Percentiles rank a stretch among this genome's conserved stretches.
phyloP scores from a whole-genome alignment of 2,329 filamentous ascomycete species.

The Hansfordia pulvinata region DNA sequence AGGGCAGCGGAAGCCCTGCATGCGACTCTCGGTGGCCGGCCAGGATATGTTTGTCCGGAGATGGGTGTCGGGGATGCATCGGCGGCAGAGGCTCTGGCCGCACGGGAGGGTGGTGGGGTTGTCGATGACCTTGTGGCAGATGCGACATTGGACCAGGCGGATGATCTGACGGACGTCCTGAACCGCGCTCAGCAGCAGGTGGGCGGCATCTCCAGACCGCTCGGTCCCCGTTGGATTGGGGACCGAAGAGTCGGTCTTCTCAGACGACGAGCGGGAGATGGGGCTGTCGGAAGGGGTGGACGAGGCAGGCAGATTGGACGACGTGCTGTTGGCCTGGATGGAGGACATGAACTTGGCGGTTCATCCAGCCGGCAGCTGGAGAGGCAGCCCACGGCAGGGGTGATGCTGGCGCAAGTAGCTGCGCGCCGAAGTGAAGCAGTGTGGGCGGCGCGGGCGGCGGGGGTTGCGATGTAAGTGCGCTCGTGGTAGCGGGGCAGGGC shows the following conservation, averaged over 20 bases:
- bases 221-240: slow-evolving; percentile 8
- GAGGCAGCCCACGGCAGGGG: too few species aligned
- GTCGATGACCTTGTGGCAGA: slow-evolving; percentile 55
- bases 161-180: slow-evolving; percentile 50
- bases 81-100: slow-evolving; percentile 62
- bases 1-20: slow-evolving; percentile 62
- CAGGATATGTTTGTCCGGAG: slow-evolving; percentile 62
- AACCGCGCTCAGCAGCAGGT: slow-evolving; percentile 27
- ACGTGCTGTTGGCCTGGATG: slow-evolving; percentile 7
- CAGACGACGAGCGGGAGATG: slow-evolving; percentile 6
- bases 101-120: slow-evolving; percentile 69
- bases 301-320: slow-evolving; percentile 7
- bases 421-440: too few species aligned
- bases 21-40: slow-evolving; percentile 52
- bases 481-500: too few species aligned
- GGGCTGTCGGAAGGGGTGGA: slow-evolving; percentile 8
- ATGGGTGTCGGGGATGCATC: slow-evolving; percentile 57
- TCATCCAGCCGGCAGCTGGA: neutral
- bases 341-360: slow-evolving; percentile 14
- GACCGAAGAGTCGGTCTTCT: slow-evolving; percentile 6
- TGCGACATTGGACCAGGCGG: slow-evolving; percentile 62
- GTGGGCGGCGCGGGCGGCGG: too few species aligned
- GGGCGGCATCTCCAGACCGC: slow-evolving; percentile 7
- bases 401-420: too few species aligned
- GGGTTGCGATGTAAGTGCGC: too few species aligned